phyloP scores from a whole-genome alignment of 768 basidiomycete genomes.

The Lactarius sanguifluus region DNA sequence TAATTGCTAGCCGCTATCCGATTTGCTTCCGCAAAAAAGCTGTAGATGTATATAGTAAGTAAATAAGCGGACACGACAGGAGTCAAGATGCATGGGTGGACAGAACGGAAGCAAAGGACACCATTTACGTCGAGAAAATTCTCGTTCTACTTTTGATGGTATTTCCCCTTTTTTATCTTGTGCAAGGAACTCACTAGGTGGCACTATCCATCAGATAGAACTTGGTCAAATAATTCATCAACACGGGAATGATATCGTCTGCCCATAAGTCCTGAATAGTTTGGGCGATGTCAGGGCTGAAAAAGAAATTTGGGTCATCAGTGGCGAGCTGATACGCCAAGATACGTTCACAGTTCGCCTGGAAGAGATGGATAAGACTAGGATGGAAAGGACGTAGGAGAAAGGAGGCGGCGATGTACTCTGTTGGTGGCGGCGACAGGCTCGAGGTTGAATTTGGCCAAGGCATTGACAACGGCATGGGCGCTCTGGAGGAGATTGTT shows the following conservation, averaged over 20 bases:
- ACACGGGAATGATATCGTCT: slow-evolving; percentile 53
- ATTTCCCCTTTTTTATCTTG: no score
- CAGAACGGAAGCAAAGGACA: neutral
- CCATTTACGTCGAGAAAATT: no score
- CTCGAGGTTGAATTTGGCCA: slow-evolving; percentile 83
- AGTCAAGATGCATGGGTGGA: neutral
- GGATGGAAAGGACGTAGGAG: slow-evolving; percentile 26
- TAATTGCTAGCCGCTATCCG: slow-evolving; percentile 83
- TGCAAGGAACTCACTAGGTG: slow-evolving; percentile 58
- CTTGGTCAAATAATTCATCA: slow-evolving; percentile 61
- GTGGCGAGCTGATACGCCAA: slow-evolving; percentile 49
- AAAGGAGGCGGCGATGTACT: slow-evolving; percentile 34
- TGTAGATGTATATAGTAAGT: slow-evolving; percentile 34
- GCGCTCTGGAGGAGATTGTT: slow-evolving; percentile 86
- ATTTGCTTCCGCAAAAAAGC: slow-evolving; percentile 84
- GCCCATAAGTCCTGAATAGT: slow-evolving; percentile 71
- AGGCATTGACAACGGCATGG: slow-evolving; percentile 78
- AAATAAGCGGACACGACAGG: neutral
- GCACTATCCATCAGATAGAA: slow-evolving; percentile 98
- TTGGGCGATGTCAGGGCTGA: slow-evolving; percentile 61
- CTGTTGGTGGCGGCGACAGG: slow-evolving; percentile 67
- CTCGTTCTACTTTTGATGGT: no score
- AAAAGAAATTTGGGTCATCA: slow-evolving; percentile 45
- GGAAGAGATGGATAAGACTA: slow-evolving; percentile 20
- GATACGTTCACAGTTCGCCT: slow-evolving; percentile 56